Evolutionary conservation across 495 filamentous ascomycete species (phyloP).

Genomic region (Xylaria intraflava): DNA sequence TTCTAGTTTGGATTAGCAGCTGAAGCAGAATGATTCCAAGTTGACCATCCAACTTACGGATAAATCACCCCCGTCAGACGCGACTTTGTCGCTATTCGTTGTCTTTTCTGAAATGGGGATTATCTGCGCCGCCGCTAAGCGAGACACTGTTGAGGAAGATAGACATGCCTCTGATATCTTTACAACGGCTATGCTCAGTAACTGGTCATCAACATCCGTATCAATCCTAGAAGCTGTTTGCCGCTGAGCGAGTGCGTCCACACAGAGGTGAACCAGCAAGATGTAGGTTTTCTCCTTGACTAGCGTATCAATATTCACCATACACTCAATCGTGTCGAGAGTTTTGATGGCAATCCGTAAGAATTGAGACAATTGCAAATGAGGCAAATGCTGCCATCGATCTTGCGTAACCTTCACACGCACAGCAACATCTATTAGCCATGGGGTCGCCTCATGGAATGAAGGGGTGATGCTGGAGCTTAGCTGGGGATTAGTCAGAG

Average conservation of each 20-base stretch:
- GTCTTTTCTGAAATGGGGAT: conserved; percentile 22
- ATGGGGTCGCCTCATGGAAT: conserved; percentile 26
- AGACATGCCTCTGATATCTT: conserved; percentile 28
- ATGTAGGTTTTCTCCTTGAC: conserved; percentile 29
- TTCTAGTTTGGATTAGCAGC: conserved; percentile 26
- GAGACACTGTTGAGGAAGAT: conserved; percentile 24
- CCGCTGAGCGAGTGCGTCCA: conserved; percentile 16
- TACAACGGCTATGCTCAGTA: conserved; percentile 24
- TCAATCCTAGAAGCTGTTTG: background rate
- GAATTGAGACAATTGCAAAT: conserved; percentile 15
- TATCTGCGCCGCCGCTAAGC: conserved; percentile 29
- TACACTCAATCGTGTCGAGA: conserved; percentile 7
- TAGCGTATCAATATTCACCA: conserved; percentile 12
- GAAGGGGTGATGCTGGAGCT: conserved; percentile 13
- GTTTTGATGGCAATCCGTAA: conserved; percentile 25
- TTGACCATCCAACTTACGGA: conserved; percentile 22
- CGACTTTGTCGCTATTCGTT: conserved; percentile 14
- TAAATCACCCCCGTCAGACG: conserved; percentile 22
- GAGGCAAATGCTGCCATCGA: conserved; percentile 21
- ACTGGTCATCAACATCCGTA: conserved; percentile 7
- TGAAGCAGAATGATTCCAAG: background rate
- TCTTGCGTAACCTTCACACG: conserved; percentile 22
- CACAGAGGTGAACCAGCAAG: conserved; percentile 26
- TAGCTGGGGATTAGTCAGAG: conserved; percentile 15
- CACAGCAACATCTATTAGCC: conserved; percentile 33